These are phyloP conservation scores for Myriosclerotinia curreyana DNA, from an alignment of 2,329 filamentous ascomycete species.

Conservation along the genomic window DNA sequence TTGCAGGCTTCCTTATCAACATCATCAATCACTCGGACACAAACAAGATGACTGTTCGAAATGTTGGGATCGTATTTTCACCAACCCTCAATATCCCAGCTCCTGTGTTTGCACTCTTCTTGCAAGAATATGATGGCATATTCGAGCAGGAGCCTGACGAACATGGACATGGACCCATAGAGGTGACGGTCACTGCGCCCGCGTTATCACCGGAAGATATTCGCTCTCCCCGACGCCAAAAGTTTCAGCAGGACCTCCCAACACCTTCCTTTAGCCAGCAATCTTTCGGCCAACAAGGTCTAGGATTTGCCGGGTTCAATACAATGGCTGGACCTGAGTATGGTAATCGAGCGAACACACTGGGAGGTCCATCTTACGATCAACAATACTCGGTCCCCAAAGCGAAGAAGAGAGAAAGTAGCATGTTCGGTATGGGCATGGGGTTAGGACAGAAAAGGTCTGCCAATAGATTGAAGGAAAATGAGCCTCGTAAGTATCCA, in stretches of 20 bases:
- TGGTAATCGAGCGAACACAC: slow-evolving; percentile 31
- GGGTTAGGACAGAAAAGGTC: slow-evolving; percentile 42
- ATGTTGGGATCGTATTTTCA: slow-evolving; percentile 97
- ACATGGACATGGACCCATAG: slow-evolving; percentile 54
- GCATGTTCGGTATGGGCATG: slow-evolving; percentile 51
- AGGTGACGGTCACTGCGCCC: slow-evolving; percentile 44
- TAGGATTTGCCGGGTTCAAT: slow-evolving; percentile 45
- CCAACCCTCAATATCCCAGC: slow-evolving; percentile 95
- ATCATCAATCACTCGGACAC: slow-evolving; percentile 86
- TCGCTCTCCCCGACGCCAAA: slow-evolving; percentile 61
- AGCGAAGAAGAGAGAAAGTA: slow-evolving; percentile 56
- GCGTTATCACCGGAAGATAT: slow-evolving; percentile 54
- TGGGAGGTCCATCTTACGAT: slow-evolving; percentile 37
- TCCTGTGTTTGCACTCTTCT: slow-evolving; percentile 87
- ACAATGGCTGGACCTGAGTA: slow-evolving; percentile 39
- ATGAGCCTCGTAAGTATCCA: slow-evolving; percentile 35
- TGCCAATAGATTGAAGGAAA: slow-evolving; percentile 31
- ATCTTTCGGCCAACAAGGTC: slow-evolving; percentile 43
- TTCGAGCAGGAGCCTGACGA: slow-evolving; percentile 71
- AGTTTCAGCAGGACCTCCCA: slow-evolving; percentile 60
- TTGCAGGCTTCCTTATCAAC: slow-evolving; percentile 84
- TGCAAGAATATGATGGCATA: slow-evolving; percentile 84
- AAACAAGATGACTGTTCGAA: slow-evolving; percentile 98
- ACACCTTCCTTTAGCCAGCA: slow-evolving; percentile 56
- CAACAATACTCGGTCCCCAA: slow-evolving; percentile 33